Percentiles rank a stretch among this genome's conserved stretches.
These are phyloP conservation scores for Acacia melanoxylon DNA, from an alignment of 306 rosid genomes.

Conservation along the genomic window DNA sequence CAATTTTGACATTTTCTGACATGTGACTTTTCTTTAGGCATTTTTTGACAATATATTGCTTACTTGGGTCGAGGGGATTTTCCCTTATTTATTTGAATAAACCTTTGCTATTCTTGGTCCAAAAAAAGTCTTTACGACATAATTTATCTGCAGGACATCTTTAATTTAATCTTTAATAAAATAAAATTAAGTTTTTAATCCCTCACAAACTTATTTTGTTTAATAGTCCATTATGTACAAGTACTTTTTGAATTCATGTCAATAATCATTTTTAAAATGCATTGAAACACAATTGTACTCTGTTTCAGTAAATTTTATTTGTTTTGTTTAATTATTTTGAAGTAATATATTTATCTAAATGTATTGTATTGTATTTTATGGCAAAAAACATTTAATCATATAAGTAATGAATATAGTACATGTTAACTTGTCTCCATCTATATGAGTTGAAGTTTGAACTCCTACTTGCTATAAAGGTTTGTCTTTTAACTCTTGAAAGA, in stretches of 20 bases:
- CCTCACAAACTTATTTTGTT: neutral
- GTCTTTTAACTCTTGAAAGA: neutral
- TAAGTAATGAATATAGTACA: neutral
- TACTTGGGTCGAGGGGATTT: too few species aligned
- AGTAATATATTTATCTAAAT: too few species aligned
- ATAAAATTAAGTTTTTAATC: neutral
- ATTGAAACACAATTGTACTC: neutral
- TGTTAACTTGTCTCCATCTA: neutral
- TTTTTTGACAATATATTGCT: too few species aligned
- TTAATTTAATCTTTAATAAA: neutral
- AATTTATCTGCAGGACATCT: neutral
- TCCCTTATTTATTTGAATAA: neutral
- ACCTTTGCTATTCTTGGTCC: too few species aligned
- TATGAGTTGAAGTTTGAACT: neutral
- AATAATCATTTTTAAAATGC: too few species aligned
- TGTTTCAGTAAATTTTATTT: neutral
- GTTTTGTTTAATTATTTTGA: neutral
- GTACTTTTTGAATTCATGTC: too few species aligned
- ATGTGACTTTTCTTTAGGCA: too few species aligned
- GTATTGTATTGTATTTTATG: too few species aligned
- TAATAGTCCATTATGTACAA: too few species aligned
- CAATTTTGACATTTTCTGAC: too few species aligned
- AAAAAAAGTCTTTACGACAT: neutral
- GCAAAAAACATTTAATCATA: too few species aligned
- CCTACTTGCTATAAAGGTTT: neutral